Base-by-base conservation (phyloP, 179 eudicot genomes). In the Beta macrorhiza region DNA sequence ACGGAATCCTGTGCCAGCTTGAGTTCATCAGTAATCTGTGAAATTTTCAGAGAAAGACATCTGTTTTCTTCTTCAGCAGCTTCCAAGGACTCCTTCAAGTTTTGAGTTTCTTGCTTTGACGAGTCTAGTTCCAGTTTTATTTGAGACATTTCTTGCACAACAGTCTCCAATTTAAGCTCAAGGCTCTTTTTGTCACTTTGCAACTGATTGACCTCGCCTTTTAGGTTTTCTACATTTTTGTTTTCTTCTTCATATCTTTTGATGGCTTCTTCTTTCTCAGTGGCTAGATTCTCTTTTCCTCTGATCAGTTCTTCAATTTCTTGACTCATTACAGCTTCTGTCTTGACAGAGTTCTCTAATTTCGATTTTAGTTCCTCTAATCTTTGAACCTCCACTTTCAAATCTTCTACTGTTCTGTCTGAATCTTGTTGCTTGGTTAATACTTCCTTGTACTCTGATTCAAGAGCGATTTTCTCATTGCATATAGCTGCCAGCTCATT, bases 401-500 rank as follows among this genome's bases (percentile, higher is more conserved):
- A 51, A 45, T 84, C 88, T 72, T 82, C 70, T 6, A 84, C 80
- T 16, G 69, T 68, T 69, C 74, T 84, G 78, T 91, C 90, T n/a
- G 87, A 67, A 80, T 79, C 88, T 78, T 82, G 79, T 75, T 80
- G 79, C 57, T 85, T 82, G 29, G 74, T 70, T 68, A 85, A 67
- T 69, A 87, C 72, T 49, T 79, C 75, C 62, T 80, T 86, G 80
- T 84, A 78, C 77, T 87, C 90, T 57, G 72, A 80, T 74, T 82
- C 72, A 74, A 92, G 86, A 61, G 87, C 79, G 65, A 85, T 91
- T 74, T 90, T 93, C 83, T 93, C 96, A 53, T 80, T 87, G 49
- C 20, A 69, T 44, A 88, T 68, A 59, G 75, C 74, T 37, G 84
- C 53, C 87, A 94, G 63, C 80, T 89, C 87, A 59, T 84, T 87